phyloP scores from a whole-genome alignment of 164 flowering plant genomes.

The Paratinospora sagittata region DNA sequence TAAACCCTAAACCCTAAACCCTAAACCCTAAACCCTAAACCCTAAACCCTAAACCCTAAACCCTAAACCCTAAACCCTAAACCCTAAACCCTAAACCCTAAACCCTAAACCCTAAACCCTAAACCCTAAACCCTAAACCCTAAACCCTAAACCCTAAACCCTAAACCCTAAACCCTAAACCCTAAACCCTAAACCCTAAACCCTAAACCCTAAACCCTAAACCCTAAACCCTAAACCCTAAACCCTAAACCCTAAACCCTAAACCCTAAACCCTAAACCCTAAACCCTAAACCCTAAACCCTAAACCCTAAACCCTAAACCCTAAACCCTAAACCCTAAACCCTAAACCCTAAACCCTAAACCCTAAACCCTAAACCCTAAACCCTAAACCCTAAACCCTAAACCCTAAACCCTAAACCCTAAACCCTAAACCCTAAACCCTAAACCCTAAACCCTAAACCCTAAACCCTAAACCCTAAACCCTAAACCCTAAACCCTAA shows the following conservation, averaged over 20 bases:
- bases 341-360: conserved; percentile 18
- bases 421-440: conserved; percentile 15
- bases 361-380: conserved; percentile 11
- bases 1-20: too few relatives aligned
- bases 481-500: conserved; percentile 23
- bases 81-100: too few relatives aligned
- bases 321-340: conserved; percentile 20
- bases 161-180: conserved; percentile 14
- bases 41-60: too few relatives aligned
- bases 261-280: conserved; percentile 13
- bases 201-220: conserved; percentile 17
- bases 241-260: conserved; percentile 17
- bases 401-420: conserved; percentile 20
- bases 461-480: conserved; percentile 21
- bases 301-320: conserved; percentile 15
- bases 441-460: conserved; percentile 19
- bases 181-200: conserved; percentile 16
- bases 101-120: too few relatives aligned
- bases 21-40: too few relatives aligned
- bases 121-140: too few relatives aligned
- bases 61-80: too few relatives aligned
- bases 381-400: conserved; percentile 15
- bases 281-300: conserved; percentile 15
- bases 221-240: conserved; percentile 14
- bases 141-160: conserved; percentile 2